phyloP scores from a whole-genome alignment of 371 early-diverging fungal genomes.

The Rhizopus sp. region DNA sequence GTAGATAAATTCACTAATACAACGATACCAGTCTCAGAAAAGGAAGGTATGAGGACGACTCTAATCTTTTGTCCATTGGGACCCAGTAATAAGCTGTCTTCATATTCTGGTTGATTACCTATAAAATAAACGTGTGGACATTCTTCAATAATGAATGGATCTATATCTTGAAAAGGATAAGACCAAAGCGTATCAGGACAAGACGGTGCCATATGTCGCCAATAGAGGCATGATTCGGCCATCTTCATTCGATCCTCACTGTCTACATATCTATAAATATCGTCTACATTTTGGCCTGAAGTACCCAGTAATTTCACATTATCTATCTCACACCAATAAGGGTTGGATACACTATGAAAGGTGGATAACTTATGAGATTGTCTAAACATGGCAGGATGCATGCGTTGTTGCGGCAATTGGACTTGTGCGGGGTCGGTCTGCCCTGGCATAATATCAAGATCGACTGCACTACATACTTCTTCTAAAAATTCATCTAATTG shows the following conservation, averaged over 20 bases:
- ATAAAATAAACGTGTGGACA: slow-evolving; percentile 86
- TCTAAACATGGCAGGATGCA: slow-evolving; percentile 72
- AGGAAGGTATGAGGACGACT: slow-evolving; percentile 69
- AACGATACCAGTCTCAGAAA: slow-evolving; percentile 59
- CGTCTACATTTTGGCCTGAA: slow-evolving; percentile 88
- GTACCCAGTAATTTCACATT: slow-evolving; percentile 72
- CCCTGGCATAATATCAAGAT: slow-evolving; percentile 89
- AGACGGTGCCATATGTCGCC: slow-evolving; percentile 90
- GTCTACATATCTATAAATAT: slow-evolving; percentile 70
- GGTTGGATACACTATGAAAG: slow-evolving; percentile 79
- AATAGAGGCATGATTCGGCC: slow-evolving; percentile 69
- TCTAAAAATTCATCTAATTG: slow-evolving; percentile 62
- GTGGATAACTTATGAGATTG: slow-evolving; percentile 55
- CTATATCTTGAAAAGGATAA: slow-evolving; percentile 81
- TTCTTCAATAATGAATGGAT: slow-evolving; percentile 80
- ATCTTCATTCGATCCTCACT: slow-evolving; percentile 62
- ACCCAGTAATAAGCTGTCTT: slow-evolving; percentile 45
- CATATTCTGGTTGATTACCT: slow-evolving; percentile 86
- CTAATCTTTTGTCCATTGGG: slow-evolving; percentile 54
- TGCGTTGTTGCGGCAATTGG: slow-evolving; percentile 86
- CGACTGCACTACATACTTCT: slow-evolving; percentile 61
- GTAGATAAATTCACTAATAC: slow-evolving; percentile 66
- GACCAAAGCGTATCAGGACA: slow-evolving; percentile 94
- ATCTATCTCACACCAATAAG: slow-evolving; percentile 66
- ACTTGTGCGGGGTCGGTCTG: slow-evolving; percentile 73